Evolutionary conservation across 345 rosid genomes (phyloP).

Genomic region (Theobroma cacao): DNA sequence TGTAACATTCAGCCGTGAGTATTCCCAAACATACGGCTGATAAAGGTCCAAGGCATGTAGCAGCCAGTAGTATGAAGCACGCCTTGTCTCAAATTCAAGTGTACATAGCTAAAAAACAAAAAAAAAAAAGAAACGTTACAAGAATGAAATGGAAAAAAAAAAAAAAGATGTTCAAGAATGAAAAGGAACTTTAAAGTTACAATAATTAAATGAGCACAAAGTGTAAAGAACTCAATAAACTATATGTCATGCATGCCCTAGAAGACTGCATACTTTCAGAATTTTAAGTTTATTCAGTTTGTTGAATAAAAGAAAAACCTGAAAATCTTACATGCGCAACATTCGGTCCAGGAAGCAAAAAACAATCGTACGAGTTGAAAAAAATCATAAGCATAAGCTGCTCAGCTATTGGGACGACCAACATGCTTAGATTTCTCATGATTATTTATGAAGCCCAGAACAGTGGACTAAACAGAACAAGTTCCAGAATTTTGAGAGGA

Average conservation of each 20-base stretch:
- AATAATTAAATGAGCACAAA: not conserved
- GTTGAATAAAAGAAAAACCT: not conserved
- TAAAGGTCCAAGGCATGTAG: slow-evolving; percentile 75
- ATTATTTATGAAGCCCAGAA: not conserved
- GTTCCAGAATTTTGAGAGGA: not conserved
- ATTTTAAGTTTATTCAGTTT: not conserved
- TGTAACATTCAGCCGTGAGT: slow-evolving; percentile 86
- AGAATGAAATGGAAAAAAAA: not conserved
- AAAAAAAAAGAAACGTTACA: not conserved
- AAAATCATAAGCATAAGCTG: not conserved
- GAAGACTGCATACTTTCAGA: not conserved
- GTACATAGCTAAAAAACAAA: slow-evolving; percentile 86
- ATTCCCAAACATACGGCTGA: slow-evolving; percentile 98
- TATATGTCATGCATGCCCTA: not conserved
- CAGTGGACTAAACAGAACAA: not conserved
- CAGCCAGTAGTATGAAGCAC: slow-evolving; percentile 97
- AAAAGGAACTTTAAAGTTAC: not conserved
- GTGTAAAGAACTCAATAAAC: not conserved
- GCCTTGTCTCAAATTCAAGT: slow-evolving; percentile 80
- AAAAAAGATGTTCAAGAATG: not conserved
- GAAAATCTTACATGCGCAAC: not conserved
- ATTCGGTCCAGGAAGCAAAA: not conserved
- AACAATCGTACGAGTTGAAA: not conserved
- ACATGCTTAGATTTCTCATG: not conserved
- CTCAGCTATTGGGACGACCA: not conserved